Conservation (phyloP, 2,329 filamentous ascomycete species). For the Botryotinia convoluta region DNA sequence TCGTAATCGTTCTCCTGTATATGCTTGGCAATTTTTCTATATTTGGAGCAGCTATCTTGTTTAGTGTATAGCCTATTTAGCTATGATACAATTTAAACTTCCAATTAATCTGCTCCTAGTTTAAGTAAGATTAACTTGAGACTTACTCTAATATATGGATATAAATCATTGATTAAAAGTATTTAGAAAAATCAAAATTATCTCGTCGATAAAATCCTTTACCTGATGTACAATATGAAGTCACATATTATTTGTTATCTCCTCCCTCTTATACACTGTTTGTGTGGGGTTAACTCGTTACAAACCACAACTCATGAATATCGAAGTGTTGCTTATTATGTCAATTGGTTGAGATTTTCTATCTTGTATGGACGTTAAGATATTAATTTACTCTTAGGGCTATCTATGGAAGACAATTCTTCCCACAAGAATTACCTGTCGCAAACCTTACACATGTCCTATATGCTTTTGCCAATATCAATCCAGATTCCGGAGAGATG, state of each 20-base stretch:
- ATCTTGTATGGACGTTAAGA: background rate
- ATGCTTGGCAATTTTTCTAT: no score
- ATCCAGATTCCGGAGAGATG: constrained; percentile 65
- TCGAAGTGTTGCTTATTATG: background rate
- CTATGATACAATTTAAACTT: no score
- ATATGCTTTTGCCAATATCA: constrained; percentile 77
- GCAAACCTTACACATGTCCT: constrained; percentile 73
- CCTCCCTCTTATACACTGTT: background rate
- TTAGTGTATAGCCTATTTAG: no score
- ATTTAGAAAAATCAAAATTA: no score
- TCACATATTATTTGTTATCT: background rate
- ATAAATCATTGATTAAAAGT: no score
- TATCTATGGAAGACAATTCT: constrained; percentile 71
- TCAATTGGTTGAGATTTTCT: background rate
- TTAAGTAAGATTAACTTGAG: no score
- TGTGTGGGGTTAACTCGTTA: background rate
- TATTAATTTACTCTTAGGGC: constrained; percentile 47
- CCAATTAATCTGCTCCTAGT: no score
- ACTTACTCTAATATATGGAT: no score
- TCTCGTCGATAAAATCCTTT: no score
- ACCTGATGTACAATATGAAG: no score
- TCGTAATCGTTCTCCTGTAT: no score
- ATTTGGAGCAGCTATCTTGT: no score
- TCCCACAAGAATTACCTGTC: constrained; percentile 67
- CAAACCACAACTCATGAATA: background rate